Conservation (phyloP, 1,284 basidiomycete species). For the Naganishia cerealis region DNA sequence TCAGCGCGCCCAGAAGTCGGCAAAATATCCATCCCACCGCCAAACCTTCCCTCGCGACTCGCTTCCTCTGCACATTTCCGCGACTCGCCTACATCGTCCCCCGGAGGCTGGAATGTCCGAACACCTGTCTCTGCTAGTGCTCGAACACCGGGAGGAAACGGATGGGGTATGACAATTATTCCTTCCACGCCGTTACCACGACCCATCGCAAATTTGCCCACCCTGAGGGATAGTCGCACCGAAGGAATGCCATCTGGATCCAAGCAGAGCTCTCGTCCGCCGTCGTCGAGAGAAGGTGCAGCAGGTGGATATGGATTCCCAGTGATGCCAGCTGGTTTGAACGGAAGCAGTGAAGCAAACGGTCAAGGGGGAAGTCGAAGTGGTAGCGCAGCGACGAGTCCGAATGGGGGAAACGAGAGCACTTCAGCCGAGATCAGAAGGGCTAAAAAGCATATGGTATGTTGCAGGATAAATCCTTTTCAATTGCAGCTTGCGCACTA, state of each 20-base stretch:
- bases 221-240: constrained; percentile 36
- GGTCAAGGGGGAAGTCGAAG: not conserved
- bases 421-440: constrained; percentile 43
- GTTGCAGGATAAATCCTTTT: constrained; percentile 28
- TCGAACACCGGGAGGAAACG: constrained; percentile 25
- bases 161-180: constrained; percentile 42
- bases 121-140: constrained; percentile 6
- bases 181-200: constrained; percentile 51
- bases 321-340: constrained; percentile 2
- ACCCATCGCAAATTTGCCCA: constrained; percentile 52
- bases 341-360: not conserved
- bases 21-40: constrained; percentile 20
- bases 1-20: constrained; percentile 17
- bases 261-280: not conserved
- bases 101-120: constrained; percentile 15
- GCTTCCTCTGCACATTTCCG: constrained; percentile 6
- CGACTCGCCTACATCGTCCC: not conserved
- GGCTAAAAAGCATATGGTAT: constrained; percentile 50
- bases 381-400: constrained; percentile 10
- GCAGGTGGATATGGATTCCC: constrained; percentile 12
- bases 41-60: constrained; percentile 14
- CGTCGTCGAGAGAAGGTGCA: not conserved
- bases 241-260: not conserved
- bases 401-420: constrained; percentile 34
- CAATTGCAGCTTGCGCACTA: constrained; percentile 3